Percentiles rank a stretch among this genome's conserved stretches.
Evolutionary conservation across 2,329 filamentous ascomycete genomes (phyloP).

Genomic region (Aplosporella prunicola): DNA sequence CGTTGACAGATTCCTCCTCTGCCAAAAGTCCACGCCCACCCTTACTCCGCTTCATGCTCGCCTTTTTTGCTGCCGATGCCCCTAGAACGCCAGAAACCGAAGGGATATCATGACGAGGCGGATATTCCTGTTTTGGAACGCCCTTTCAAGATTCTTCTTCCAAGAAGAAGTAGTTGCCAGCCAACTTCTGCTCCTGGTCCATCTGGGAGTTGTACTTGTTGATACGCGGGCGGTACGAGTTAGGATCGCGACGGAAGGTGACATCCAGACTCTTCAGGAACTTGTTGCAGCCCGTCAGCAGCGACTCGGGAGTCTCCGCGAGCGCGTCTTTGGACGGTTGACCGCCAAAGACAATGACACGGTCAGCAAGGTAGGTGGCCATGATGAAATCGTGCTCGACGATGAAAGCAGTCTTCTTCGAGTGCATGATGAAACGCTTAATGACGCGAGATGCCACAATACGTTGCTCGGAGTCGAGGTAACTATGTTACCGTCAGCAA

Average conservation of each 20-base stretch:
- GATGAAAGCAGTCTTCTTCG: constrained; percentile 98
- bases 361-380: constrained; percentile 73
- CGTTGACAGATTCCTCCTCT: constrained; percentile 47
- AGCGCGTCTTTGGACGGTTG: constrained; percentile 79
- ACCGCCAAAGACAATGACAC: constrained; percentile 97
- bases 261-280: constrained; percentile 97
- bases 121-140: constrained; percentile 39
- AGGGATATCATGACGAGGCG: constrained; percentile 14
- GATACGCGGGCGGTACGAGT: constrained; percentile 92
- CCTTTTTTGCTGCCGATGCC: constrained; percentile 18
- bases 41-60: constrained; percentile 26
- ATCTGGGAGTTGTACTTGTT: constrained; percentile 95
- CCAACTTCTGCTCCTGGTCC: constrained; percentile 92
- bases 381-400: constrained; percentile 99
- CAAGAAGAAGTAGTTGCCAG: constrained; percentile 96
- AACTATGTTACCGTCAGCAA: constrained; percentile 29
- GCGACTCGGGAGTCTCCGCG: constrained; percentile 81
- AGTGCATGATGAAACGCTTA: constrained; percentile 99
- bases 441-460: constrained; percentile 95
- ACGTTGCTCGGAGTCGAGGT: constrained; percentile 98
- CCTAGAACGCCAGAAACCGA: constrained; percentile 9
- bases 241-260: constrained; percentile 95
- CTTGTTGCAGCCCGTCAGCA: constrained; percentile 89
- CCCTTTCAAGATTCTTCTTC: constrained; percentile 72
- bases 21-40: constrained; percentile 31